Evolutionary conservation across 805 yeast species (phyloP), one percentile per base, ranked within the genome.

Genomic region (Hyphopichia homilentoma): DNA sequence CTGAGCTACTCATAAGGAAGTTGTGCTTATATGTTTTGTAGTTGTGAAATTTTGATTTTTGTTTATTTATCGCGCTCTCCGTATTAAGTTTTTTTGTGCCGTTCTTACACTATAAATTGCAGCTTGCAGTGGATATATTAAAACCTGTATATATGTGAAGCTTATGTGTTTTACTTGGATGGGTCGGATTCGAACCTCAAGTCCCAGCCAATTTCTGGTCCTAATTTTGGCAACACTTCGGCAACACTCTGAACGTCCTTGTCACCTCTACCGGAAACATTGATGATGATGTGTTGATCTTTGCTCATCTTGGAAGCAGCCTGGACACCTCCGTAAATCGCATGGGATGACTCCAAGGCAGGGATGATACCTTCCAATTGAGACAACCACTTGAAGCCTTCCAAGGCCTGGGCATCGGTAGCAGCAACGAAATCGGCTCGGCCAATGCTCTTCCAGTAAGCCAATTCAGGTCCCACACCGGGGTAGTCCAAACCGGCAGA

Each of bases 401-500:
- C 74, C 44, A 93, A 70, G 19, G 97, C 97, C 56, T 93, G 80
- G n/a, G 95, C 88, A 61, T 93, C 96, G 21, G 95, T 85, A 35
- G 94, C 97, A 28, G 96, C 95, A 29, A 81, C 61, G 54, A 90
- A 93, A 35, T 82, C 70, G 6, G 94, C 98, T 53, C 99, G 79
- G 17, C 97, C 97, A 40, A 83, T 81, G 34, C 82, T 81, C 61
- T 90, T 90, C 97, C 97, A 93, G 57, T 73, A 77, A 2, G 97
- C 94, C 47, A 93, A 73, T 65, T 93, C 97, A 20, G 99, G 99
- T 27, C 99, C 99, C 29, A 93, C 99, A 63, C 97, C 99, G 16
- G 99, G 99, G 59, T 93, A 93, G 63, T 93, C 99, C 51, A 93
- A 73, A 46, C 99, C 99, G 24, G 99, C 99, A 43, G 96, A 86